phyloP scores from a whole-genome alignment of 345 rosid genomes.

The Syzygium aromaticum region DNA sequence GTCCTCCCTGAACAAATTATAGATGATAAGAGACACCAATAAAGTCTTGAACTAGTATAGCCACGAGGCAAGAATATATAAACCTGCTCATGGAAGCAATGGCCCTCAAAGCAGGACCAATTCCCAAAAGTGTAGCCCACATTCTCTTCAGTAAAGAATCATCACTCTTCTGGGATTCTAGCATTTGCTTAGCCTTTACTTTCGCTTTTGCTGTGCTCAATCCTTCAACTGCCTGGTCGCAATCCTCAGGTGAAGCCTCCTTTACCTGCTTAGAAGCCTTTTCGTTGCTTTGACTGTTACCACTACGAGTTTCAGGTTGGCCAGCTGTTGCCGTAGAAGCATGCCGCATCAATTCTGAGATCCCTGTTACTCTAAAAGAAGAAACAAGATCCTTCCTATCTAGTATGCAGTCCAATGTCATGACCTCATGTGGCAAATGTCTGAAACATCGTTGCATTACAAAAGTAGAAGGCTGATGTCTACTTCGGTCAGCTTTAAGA shows the following conservation, averaged over 20 bases:
- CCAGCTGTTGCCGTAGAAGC: slow-evolving; percentile 55
- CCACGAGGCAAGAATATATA: slow-evolving; percentile 6
- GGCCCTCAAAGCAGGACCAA: slow-evolving; percentile 91
- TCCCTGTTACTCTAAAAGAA: slow-evolving; percentile 27
- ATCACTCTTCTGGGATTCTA: slow-evolving; percentile 49
- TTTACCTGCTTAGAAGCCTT: slow-evolving; percentile 42
- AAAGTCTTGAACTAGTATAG: slow-evolving; percentile 1
- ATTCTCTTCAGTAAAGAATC: slow-evolving; percentile 43
- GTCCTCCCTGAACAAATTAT: slow-evolving; percentile 56
- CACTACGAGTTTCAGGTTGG: slow-evolving; percentile 30
- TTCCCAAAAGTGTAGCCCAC: slow-evolving; percentile 57
- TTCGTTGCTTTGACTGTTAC: slow-evolving; percentile 30
- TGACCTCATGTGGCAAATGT: slow-evolving; percentile 14
- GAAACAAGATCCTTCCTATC: slow-evolving; percentile 23
- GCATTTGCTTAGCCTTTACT: slow-evolving; percentile 75
- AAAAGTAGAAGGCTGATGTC: background rate
- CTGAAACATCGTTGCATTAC: background rate
- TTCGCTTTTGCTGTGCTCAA: slow-evolving; percentile 75
- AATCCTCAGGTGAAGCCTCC: slow-evolving; percentile 90
- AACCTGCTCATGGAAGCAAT: slow-evolving; percentile 97
- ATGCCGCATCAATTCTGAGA: slow-evolving; percentile 24
- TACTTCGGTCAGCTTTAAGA: slow-evolving; percentile 13
- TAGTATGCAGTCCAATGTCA: slow-evolving; percentile 22
- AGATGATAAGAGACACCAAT: slow-evolving; percentile 6
- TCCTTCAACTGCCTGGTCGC: slow-evolving; percentile 96